These are phyloP conservation scores for Mycena albidolilacea DNA, from an alignment of 768 basidiomycete species.

Conservation along the genomic window DNA sequence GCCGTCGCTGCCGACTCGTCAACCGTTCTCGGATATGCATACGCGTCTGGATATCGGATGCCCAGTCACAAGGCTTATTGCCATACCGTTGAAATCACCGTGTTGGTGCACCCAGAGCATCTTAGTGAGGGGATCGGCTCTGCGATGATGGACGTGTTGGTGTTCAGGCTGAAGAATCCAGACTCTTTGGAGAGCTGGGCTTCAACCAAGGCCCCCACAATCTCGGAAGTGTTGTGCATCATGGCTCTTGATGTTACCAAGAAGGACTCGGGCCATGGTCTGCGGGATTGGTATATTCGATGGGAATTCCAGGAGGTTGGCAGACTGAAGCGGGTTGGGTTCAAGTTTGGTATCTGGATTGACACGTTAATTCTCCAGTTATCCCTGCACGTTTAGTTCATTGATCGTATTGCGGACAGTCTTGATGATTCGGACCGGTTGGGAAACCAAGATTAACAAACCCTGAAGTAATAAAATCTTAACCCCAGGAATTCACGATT, in stretches of 20 bases:
- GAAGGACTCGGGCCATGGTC: slow-evolving; percentile 34
- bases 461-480: too few species aligned
- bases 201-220: not conserved
- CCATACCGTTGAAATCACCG: slow-evolving; percentile 43
- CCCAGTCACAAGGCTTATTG: slow-evolving; percentile 41
- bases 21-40: slow-evolving; percentile 39
- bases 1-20: slow-evolving; percentile 14
- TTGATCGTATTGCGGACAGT: not conserved
- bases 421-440: not conserved
- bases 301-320: slow-evolving; percentile 44
- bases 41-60: slow-evolving; percentile 39
- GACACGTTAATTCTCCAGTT: slow-evolving; percentile 41
- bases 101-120: slow-evolving; percentile 40
- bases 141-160: slow-evolving; percentile 29
- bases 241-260: slow-evolving; percentile 41
- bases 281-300: slow-evolving; percentile 42
- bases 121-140: slow-evolving; percentile 35
- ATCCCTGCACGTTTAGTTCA: slow-evolving; percentile 21
- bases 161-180: slow-evolving; percentile 10
- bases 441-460: too few species aligned
- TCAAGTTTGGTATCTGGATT: slow-evolving; percentile 44
- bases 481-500: too few species aligned
- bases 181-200: slow-evolving; percentile 3
- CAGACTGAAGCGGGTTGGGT: slow-evolving; percentile 40
- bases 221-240: slow-evolving; percentile 36